Conservation (phyloP, 1,139 yeast genomes). For the Geotrichum bryndzae region DNA sequence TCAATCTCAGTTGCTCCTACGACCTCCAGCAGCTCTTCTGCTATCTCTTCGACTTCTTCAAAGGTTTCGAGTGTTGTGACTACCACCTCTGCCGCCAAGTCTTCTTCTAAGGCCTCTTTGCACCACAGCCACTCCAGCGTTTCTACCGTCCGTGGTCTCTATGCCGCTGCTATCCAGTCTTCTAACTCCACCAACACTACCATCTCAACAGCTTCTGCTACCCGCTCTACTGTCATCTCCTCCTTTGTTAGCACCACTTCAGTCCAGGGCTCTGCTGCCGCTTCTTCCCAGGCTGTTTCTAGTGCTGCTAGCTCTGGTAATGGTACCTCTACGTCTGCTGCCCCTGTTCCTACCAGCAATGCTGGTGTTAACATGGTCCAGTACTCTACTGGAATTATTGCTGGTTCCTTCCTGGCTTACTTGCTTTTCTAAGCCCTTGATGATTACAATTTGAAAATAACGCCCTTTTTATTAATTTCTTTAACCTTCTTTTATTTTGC, state of each 20-base stretch:
- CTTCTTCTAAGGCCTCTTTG: not conserved
- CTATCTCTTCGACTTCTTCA: not conserved
- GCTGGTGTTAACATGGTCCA: not conserved
- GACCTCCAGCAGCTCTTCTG: not conserved
- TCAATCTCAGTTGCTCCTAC: not conserved
- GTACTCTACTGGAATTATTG: not conserved
- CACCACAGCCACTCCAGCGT: not conserved
- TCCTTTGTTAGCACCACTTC: conserved; percentile 9
- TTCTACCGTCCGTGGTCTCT: conserved; percentile 1
- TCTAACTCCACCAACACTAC: not conserved
- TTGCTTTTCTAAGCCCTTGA: not conserved
- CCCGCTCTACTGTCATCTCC: not conserved
- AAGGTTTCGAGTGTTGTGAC: not conserved
- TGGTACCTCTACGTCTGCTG: not conserved
- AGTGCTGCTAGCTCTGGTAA: not conserved
- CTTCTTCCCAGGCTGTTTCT: not conserved
- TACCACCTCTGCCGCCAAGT: not conserved
- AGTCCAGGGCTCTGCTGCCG: conserved; percentile 40
- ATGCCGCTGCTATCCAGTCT: conserved; percentile 1
- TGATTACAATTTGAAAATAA: not conserved
- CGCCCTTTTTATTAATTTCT: not conserved
- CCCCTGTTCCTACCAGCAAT: not conserved
- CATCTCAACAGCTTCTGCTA: not conserved
- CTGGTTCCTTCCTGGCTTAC: not conserved
- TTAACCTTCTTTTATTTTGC: too few relatives aligned